Evolutionary conservation across 2,329 filamentous ascomycete species (phyloP), one percentile per base, ranked within the genome.

Genomic region (Venturiaceae sp.): DNA sequence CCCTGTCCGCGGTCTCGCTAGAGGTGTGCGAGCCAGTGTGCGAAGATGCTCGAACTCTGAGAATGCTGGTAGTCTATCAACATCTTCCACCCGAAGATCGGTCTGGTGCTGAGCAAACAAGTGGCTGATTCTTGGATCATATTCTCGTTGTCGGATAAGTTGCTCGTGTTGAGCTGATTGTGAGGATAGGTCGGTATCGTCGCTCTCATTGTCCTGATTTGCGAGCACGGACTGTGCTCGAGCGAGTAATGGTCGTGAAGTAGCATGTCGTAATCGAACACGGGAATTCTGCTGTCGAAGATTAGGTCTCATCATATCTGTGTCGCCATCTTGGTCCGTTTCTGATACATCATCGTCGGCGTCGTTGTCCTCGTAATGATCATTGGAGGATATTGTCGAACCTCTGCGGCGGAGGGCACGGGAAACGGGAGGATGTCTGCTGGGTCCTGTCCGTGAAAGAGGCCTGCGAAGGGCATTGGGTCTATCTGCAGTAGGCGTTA

Each of bases 401-500:
- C 69, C 66, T 66, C 71, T 65, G 63, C 69, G 66, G 53, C 72
- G 70, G 36, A 74, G 65, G 60, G 69, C 70, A 63, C 71, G 70
- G 21, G 69, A 69, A 56, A 68, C 66, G 57, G 68, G 61, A 61
- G 68, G 68, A 59, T 66, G 54, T 50, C 44, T 50, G 44, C 44
- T 30, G 55, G 68, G 69, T 56, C 67, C 69, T 55, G 65, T 64
- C 62, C 71, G 70, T 47, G 71, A 73, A 57, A 71, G 69, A 37
- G 71, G 71, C 55, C 70, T 71, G 59, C 72, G 72, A 33, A 68
- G 65, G 64, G 67, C 68, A 61, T 68, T 67, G 58, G 70, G 70
- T 68, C 70, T 70, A 74, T 73, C 72, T 75, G 72, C 69, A 73
- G 71, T 72, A 73, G 72, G 71, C 71, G 72, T 75, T 71, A 75